A percentile compares a stretch with the other conserved stretches of the same genome.
Evolutionary conservation across 2,329 filamentous ascomycete genomes (phyloP).

Genomic region (Talaromyces sp.): DNA sequence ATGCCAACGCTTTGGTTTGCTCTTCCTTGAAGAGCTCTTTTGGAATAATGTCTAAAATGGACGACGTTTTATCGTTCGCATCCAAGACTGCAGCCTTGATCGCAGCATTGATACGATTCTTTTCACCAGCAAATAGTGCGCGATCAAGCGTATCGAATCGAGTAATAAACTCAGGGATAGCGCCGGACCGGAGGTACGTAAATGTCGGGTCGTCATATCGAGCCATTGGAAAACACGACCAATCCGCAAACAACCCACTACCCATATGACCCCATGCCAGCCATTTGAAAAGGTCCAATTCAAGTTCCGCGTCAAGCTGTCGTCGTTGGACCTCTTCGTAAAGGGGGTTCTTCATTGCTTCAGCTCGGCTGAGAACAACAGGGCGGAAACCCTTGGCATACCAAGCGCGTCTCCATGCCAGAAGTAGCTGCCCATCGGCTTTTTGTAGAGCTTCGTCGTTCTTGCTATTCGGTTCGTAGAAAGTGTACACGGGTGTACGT

Average conservation of each 20-base stretch:
- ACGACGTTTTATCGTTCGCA: conserved; percentile 54
- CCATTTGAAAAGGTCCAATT: conserved; percentile 75
- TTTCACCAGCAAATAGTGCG: conserved; percentile 70
- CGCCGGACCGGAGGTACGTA: conserved; percentile 68
- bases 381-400: conserved; percentile 92
- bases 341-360: conserved; percentile 78
- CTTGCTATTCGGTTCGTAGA: conserved; percentile 69
- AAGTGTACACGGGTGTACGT: conserved; percentile 80
- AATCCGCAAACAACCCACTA: conserved; percentile 74
- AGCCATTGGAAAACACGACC: conserved; percentile 81
- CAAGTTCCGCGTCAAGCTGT: conserved; percentile 57
- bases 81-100: conserved; percentile 52
- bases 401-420: conserved; percentile 90
- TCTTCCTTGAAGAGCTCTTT: conserved; percentile 64
- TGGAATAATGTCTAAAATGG: conserved; percentile 61
- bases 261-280: conserved; percentile 91
- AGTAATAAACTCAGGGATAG: conserved; percentile 66
- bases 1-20: conserved; percentile 66
- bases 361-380: conserved; percentile 71
- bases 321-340: conserved; percentile 64
- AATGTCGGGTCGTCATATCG: conserved; percentile 69
- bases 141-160: conserved; percentile 69
- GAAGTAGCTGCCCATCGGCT: conserved; percentile 72
- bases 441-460: conserved; percentile 63
- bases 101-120: conserved; percentile 60